These are phyloP conservation scores for Quillaja saponaria DNA, from an alignment of 306 rosid species.

Conservation along the genomic window DNA sequence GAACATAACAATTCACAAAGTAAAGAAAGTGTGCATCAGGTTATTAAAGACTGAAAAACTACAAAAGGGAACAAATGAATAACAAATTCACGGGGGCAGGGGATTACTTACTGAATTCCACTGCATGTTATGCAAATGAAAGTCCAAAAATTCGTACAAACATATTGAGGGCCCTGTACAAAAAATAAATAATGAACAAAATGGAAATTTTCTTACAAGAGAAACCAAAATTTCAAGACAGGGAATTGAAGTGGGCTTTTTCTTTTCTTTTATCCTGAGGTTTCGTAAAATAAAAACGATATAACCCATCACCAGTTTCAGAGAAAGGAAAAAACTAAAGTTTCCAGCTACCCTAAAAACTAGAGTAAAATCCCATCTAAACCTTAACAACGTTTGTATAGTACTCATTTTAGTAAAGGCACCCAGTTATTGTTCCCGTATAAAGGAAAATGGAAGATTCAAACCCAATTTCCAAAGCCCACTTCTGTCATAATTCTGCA, in stretches of 20 bases:
- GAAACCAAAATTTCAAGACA: slow-evolving; percentile 10
- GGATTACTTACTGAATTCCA: slow-evolving; percentile 80
- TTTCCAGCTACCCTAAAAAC: neutral
- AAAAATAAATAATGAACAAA: slow-evolving; percentile 11
- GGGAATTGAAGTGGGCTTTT: neutral
- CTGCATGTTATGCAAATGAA: slow-evolving; percentile 76
- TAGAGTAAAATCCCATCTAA: neutral
- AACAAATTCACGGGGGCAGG: neutral
- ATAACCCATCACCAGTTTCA: neutral
- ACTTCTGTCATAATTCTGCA: neutral
- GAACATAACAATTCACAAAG: no score
- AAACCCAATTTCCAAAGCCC: neutral
- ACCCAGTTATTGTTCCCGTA: neutral
- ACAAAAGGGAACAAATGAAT: neutral
- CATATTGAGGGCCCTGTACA: slow-evolving; percentile 84
- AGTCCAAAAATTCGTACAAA: slow-evolving; percentile 75
- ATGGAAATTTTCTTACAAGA: neutral
- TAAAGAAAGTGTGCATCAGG: neutral
- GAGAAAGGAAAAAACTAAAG: slow-evolving; percentile 1
- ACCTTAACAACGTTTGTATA: slow-evolving; percentile 1
- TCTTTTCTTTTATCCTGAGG: neutral
- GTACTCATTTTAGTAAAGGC: slow-evolving; percentile 12
- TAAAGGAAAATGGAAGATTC: neutral
- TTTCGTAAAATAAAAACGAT: neutral
- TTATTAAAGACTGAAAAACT: neutral